Conservation (phyloP, 2,329 filamentous ascomycete genomes). For the Laburnicola sp. region DNA sequence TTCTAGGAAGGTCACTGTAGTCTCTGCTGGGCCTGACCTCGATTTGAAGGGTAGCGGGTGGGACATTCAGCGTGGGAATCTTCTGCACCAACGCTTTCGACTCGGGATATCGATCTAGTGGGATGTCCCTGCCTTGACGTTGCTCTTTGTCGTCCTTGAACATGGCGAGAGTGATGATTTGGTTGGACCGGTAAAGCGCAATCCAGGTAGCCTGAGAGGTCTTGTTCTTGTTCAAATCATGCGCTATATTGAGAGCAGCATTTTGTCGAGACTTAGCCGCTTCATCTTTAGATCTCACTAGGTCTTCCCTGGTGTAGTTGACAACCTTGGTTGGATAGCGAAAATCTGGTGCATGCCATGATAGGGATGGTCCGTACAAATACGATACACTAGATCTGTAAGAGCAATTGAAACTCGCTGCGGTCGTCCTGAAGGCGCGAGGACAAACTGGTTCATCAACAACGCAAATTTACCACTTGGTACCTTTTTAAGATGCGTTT, state of each 20-base stretch:
- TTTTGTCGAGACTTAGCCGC: slow-evolving; percentile 72
- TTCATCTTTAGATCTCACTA: slow-evolving; percentile 68
- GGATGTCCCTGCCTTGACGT: slow-evolving; percentile 67
- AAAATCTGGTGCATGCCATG: slow-evolving; percentile 98
- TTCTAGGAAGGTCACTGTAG: slow-evolving; percentile 76
- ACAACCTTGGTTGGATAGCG: slow-evolving; percentile 60
- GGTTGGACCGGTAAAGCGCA: slow-evolving; percentile 73
- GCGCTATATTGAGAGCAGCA: slow-evolving; percentile 71
- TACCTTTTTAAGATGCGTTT: slow-evolving; percentile 69
- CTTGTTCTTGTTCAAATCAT: slow-evolving; percentile 60
- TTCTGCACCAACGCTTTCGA: slow-evolving; percentile 66
- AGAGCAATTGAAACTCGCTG: slow-evolving; percentile 72
- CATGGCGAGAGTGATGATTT: slow-evolving; percentile 65
- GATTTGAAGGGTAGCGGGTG: slow-evolving; percentile 87
- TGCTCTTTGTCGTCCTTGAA: slow-evolving; percentile 66
- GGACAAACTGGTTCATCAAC: slow-evolving; percentile 94
- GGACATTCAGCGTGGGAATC: slow-evolving; percentile 69
- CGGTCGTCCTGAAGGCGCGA: slow-evolving; percentile 79
- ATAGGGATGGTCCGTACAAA: slow-evolving; percentile 91
- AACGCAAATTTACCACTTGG: slow-evolving; percentile 89
- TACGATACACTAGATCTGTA: slow-evolving; percentile 75
- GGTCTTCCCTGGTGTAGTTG: slow-evolving; percentile 55
- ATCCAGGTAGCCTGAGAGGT: slow-evolving; percentile 64
- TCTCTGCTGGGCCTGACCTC: slow-evolving; percentile 71
- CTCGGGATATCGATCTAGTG: slow-evolving; percentile 64